Percentiles rank a stretch among this genome's conserved stretches.
Conservation (phyloP, 768 basidiomycete genomes). For the Tephrocybe sp. region DNA sequence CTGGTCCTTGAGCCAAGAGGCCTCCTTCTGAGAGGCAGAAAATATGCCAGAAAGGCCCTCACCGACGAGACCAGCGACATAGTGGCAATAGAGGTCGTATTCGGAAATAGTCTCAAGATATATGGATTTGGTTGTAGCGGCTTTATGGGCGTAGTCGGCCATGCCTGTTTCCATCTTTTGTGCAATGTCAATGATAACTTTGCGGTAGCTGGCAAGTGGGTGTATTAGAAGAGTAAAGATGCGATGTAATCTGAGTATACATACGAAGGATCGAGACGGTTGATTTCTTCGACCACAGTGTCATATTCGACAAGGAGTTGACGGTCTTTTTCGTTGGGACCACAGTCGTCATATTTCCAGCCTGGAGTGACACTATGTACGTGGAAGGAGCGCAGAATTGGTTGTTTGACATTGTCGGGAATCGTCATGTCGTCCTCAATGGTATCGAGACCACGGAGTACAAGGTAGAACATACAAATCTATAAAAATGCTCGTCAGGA, state of each 20-base stretch:
- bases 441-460: conserved; percentile 93
- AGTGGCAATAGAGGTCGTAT: conserved; percentile 98
- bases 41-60: conserved; percentile 92
- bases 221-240: conserved; percentile 4
- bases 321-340: conserved; percentile 87
- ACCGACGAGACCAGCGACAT: conserved; percentile 96
- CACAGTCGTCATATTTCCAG: conserved; percentile 82
- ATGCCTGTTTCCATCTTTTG: conserved; percentile 92
- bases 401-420: conserved; percentile 82
- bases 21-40: conserved; percentile 83
- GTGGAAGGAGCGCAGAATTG: conserved; percentile 82
- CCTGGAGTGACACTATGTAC: conserved; percentile 76
- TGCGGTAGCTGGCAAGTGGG: conserved; percentile 58
- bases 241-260: conserved; percentile 24
- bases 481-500: conserved; percentile 29
- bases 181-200: conserved; percentile 80
- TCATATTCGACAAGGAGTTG: conserved; percentile 84
- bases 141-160: conserved; percentile 92
- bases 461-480: conserved; percentile 95
- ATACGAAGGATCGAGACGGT: conserved; percentile 63
- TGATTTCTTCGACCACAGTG: conserved; percentile 78
- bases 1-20: conserved; percentile 68
- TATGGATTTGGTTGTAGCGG: conserved; percentile 65
- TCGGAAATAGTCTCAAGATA: conserved; percentile 78
- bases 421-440: conserved; percentile 99